A percentile compares a stretch with the other conserved stretches of the same genome.
phyloP scores from a whole-genome alignment of 2,329 filamentous ascomycete species.

The Cadophora sp. region DNA sequence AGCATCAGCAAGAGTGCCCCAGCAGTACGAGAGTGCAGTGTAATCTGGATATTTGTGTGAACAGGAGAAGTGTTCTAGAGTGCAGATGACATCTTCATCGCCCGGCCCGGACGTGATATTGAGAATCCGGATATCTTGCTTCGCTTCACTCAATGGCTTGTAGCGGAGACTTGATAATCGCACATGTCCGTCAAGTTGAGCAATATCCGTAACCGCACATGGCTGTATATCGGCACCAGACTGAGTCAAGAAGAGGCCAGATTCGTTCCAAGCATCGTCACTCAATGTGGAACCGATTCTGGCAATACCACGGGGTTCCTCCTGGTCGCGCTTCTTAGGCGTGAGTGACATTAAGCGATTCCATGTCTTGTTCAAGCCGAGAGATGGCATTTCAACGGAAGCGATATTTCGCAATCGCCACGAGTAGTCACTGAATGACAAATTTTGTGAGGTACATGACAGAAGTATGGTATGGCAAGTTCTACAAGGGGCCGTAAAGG shows the following conservation, averaged over 20 bases:
- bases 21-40: constrained; percentile 20
- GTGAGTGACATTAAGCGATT: neutral
- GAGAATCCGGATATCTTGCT: constrained; percentile 13
- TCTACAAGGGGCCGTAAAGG: neutral
- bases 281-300: neutral
- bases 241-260: neutral
- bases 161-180: neutral
- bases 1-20: constrained; percentile 17
- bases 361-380: neutral
- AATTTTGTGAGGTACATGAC: neutral
- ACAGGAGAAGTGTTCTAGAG: constrained; percentile 1
- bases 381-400: neutral
- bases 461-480: neutral
- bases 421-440: neutral
- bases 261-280: constrained; percentile 2
- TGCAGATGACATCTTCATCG: neutral
- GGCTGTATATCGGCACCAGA: neutral
- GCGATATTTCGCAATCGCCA: too few relatives aligned
- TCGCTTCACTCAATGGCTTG: constrained; percentile 3
- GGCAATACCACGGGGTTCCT: neutral
- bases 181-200: neutral
- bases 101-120: neutral
- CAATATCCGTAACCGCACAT: neutral
- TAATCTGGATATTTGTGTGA: constrained; percentile 11
- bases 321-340: neutral